Conservation (phyloP, 2,329 filamentous ascomycete species). For the Mycosphaerella arachidis region DNA sequence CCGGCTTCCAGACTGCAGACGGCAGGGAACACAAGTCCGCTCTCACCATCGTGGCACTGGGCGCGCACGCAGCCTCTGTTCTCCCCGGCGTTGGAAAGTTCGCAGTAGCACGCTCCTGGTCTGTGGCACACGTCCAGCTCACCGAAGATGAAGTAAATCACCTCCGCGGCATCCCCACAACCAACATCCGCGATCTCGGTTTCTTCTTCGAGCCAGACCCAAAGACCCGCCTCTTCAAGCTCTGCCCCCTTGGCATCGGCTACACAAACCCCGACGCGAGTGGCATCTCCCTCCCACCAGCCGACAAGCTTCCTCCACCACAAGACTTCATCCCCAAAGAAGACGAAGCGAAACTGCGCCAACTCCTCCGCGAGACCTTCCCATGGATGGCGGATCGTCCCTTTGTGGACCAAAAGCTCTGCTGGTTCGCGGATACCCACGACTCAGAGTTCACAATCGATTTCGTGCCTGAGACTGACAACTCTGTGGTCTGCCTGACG, state of each 20-base stretch:
- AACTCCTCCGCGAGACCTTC: conserved; percentile 49
- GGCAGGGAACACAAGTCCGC: conserved; percentile 36
- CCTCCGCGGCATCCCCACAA: conserved; percentile 57
- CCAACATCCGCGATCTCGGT: conserved; percentile 57
- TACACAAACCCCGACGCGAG: conserved; percentile 48
- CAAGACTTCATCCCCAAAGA: conserved; percentile 49
- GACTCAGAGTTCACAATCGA: conserved; percentile 60
- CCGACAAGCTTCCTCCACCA: conserved; percentile 39
- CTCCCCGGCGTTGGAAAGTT: conserved; percentile 48
- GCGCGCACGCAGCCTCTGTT: conserved; percentile 47
- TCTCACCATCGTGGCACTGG: conserved; percentile 49
- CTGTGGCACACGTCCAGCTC: conserved; percentile 56
- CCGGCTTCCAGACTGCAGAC: conserved; percentile 38
- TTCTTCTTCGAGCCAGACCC: conserved; percentile 64
- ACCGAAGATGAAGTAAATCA: conserved; percentile 50
- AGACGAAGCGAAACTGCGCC: conserved; percentile 51
- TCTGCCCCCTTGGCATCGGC: conserved; percentile 57
- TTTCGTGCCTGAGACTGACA: conserved; percentile 48
- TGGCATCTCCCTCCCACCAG: conserved; percentile 42
- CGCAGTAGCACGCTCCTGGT: conserved; percentile 55
- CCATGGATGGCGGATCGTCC: conserved; percentile 52
- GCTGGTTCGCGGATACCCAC: conserved; percentile 60
- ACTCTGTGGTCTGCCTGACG: conserved; percentile 48
- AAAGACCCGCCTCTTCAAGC: conserved; percentile 54
- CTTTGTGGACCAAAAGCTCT: conserved; percentile 54